Evolutionary conservation across 768 basidiomycete genomes (phyloP).

Genomic region (Pleurotus pulmonarius): DNA sequence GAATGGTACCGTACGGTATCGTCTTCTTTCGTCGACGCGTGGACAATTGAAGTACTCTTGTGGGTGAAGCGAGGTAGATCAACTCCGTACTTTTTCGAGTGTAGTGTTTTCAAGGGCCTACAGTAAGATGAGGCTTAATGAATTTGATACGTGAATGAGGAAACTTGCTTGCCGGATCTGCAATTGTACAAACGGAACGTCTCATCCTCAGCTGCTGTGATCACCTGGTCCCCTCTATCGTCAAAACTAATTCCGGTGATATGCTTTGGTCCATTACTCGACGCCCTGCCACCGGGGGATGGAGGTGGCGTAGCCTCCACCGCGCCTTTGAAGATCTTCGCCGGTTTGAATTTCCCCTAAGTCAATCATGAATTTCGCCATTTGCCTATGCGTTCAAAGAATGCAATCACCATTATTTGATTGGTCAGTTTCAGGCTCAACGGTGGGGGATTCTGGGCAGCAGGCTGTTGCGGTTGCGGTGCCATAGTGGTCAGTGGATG

Average conservation of each 20-base stretch:
- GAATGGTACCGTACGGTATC: slow-evolving; percentile 95
- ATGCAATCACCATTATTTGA: slow-evolving; percentile 42
- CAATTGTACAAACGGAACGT: slow-evolving; percentile 86
- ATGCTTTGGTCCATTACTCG: slow-evolving; percentile 54
- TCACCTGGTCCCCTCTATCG: slow-evolving; percentile 79
- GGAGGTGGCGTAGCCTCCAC: slow-evolving; percentile 59
- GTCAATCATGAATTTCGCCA: background rate
- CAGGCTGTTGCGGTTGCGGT: slow-evolving; percentile 38
- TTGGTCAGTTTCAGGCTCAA: slow-evolving; percentile 41
- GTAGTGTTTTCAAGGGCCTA: slow-evolving; percentile 72
- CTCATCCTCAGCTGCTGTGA: slow-evolving; percentile 92
- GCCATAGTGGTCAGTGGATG: slow-evolving; percentile 26
- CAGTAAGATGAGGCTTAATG: background rate
- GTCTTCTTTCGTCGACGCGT: slow-evolving; percentile 94
- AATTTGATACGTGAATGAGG: slow-evolving; percentile 16
- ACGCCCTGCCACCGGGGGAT: slow-evolving; percentile 33
- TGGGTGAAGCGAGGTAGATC: slow-evolving; percentile 95
- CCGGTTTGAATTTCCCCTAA: slow-evolving; percentile 78
- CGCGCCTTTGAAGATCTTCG: slow-evolving; percentile 81
- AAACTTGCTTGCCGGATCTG: slow-evolving; percentile 89
- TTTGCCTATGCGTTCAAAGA: too few species aligned
- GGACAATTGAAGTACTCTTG: slow-evolving; percentile 76
- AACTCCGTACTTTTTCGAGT: slow-evolving; percentile 96
- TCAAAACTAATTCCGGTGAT: slow-evolving; percentile 91
- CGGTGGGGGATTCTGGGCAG: slow-evolving; percentile 20